These are phyloP conservation scores for Solanum gandarillasii DNA, from an alignment of 257 asterid species.

Conservation along the genomic window DNA sequence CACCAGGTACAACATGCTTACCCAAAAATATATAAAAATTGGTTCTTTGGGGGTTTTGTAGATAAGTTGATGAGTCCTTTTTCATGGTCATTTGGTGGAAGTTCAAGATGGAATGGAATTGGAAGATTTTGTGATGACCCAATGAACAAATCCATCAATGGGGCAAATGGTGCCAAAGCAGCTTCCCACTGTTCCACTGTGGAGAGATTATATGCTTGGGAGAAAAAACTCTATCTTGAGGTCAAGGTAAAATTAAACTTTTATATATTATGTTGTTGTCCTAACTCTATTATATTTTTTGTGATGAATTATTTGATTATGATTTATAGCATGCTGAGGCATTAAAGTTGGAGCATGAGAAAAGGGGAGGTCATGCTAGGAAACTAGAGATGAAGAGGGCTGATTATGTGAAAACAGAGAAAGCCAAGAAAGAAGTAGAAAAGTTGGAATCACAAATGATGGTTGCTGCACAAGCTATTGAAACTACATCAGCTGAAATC, in stretches of 20 bases:
- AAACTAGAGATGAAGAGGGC: slow-evolving; percentile 83
- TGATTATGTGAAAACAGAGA: slow-evolving; percentile 78
- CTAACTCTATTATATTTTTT: background rate
- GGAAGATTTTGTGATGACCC: slow-evolving; percentile 80
- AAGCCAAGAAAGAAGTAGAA: slow-evolving; percentile 88
- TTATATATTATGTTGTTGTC: background rate
- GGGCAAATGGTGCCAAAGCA: slow-evolving; percentile 24
- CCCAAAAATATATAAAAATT: background rate
- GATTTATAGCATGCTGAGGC: slow-evolving; percentile 56
- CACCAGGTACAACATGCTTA: background rate
- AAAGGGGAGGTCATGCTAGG: slow-evolving; percentile 45
- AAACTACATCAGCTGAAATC: slow-evolving; percentile 75
- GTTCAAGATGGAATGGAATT: slow-evolving; percentile 77
- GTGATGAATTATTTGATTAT: background rate
- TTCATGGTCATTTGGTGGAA: slow-evolving; percentile 67
- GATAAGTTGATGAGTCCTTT: slow-evolving; percentile 41
- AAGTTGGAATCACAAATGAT: slow-evolving; percentile 80
- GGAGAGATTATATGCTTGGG: slow-evolving; percentile 85
- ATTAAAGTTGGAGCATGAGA: slow-evolving; percentile 73
- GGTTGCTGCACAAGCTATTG: slow-evolving; percentile 81
- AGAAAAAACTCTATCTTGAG: slow-evolving; percentile 77
- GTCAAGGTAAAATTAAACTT: slow-evolving; percentile 56
- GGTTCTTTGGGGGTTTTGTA: slow-evolving; percentile 18
- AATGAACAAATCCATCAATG: slow-evolving; percentile 11
- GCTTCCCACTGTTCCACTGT: slow-evolving; percentile 73